These are phyloP conservation scores for Diphasiastrum complanatum DNA, from an alignment of 83 land plant species.

Conservation along the genomic window DNA sequence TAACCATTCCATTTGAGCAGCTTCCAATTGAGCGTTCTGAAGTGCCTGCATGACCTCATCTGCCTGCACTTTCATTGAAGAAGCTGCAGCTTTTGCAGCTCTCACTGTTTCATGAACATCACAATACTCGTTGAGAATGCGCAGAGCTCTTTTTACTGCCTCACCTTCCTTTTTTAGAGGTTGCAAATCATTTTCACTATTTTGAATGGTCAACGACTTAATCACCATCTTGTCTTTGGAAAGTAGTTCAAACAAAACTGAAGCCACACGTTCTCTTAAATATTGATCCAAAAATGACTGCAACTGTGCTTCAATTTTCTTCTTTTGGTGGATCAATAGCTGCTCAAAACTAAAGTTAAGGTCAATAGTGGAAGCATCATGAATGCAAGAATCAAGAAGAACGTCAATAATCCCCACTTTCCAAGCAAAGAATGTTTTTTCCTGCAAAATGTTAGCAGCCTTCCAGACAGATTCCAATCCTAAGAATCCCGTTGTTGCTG, in stretches of 20 bases:
- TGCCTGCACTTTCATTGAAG: slow-evolving; percentile 54
- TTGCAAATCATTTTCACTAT: slow-evolving; percentile 33
- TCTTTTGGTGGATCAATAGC: slow-evolving; percentile 44
- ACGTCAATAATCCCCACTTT: slow-evolving; percentile 62
- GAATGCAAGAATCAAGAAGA: slow-evolving; percentile 65
- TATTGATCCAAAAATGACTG: slow-evolving; percentile 50
- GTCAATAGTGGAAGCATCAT: slow-evolving; percentile 54
- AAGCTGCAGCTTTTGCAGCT: slow-evolving; percentile 64
- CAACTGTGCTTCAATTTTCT: slow-evolving; percentile 56
- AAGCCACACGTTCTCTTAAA: slow-evolving; percentile 56
- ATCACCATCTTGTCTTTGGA: slow-evolving; percentile 44
- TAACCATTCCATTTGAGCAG: slow-evolving; percentile 81
- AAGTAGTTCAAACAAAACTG: slow-evolving; percentile 44
- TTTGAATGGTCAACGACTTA: slow-evolving; percentile 24
- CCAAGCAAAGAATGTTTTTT: slow-evolving; percentile 81
- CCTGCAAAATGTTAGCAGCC: slow-evolving; percentile 28
- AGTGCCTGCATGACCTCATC: slow-evolving; percentile 61
- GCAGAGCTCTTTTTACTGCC: slow-evolving; percentile 40
- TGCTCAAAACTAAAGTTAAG: slow-evolving; percentile 62
- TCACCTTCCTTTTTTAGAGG: slow-evolving; percentile 39
- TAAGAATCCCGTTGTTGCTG: slow-evolving; percentile 36
- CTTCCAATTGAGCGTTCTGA: slow-evolving; percentile 54
- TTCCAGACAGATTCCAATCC: slow-evolving; percentile 59
- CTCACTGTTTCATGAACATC: slow-evolving; percentile 83
- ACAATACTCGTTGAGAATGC: slow-evolving; percentile 74